These are phyloP conservation scores for Hyaloscypha hepaticicola DNA, from an alignment of 495 filamentous ascomycete species.

Conservation along the genomic window DNA sequence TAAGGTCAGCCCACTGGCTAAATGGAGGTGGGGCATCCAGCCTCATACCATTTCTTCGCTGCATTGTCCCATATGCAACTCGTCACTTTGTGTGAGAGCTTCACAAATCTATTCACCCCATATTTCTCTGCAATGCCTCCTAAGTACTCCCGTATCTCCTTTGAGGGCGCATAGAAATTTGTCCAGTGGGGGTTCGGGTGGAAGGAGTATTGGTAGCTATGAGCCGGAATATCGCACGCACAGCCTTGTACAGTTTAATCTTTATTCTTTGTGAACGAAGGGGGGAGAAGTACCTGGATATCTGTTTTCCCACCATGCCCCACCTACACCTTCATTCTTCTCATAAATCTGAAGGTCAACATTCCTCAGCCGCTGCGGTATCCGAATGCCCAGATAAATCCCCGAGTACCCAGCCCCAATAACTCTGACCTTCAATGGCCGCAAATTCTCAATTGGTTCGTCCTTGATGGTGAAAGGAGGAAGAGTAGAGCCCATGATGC, in stretches of 20 bases:
- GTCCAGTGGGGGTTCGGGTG: slow-evolving; percentile 65
- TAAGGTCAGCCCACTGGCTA: background rate
- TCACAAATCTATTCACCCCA: slow-evolving; percentile 56
- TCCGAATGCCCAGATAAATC: slow-evolving; percentile 42
- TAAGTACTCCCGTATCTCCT: slow-evolving; percentile 67
- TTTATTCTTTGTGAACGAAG: background rate
- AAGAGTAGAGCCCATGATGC: slow-evolving; percentile 17
- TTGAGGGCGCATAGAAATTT: slow-evolving; percentile 60
- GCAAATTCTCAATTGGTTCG: slow-evolving; percentile 42
- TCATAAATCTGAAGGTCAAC: slow-evolving; percentile 64
- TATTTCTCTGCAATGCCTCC: slow-evolving; percentile 58
- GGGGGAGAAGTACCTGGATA: slow-evolving; percentile 59
- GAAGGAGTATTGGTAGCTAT: slow-evolving; percentile 69
- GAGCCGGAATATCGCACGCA: slow-evolving; percentile 60
- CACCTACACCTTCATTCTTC: slow-evolving; percentile 67
- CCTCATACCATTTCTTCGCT: slow-evolving; percentile 47
- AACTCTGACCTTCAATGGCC: slow-evolving; percentile 46
- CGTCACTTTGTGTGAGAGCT: slow-evolving; percentile 45
- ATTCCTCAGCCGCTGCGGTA: slow-evolving; percentile 29
- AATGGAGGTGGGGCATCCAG: background rate
- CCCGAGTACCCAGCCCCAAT: slow-evolving; percentile 52
- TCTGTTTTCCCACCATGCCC: slow-evolving; percentile 71
- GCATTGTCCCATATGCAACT: slow-evolving; percentile 49
- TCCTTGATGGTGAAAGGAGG: slow-evolving; percentile 39
- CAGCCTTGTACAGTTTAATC: background rate